phyloP scores from a whole-genome alignment of 2,329 filamentous ascomycete genomes.

The Penicillium sp. region DNA sequence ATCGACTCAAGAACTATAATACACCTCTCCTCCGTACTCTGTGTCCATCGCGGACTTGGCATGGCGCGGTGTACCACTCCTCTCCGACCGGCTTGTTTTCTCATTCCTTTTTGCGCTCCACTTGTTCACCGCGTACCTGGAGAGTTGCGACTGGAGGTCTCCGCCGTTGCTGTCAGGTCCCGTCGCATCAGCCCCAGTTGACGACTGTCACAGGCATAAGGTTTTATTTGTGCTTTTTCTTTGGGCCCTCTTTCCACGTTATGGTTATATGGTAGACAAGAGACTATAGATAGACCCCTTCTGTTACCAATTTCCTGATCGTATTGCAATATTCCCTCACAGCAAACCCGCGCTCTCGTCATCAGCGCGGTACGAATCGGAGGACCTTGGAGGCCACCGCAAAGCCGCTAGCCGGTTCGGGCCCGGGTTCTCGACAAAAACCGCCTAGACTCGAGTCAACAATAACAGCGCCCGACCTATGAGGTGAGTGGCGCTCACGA shows the following conservation, averaged over 20 bases:
- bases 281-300: too few relatives aligned
- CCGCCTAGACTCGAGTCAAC: background rate
- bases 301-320: too few relatives aligned
- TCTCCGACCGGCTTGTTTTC: background rate
- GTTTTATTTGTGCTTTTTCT: background rate
- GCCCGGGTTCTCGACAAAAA: conserved; percentile 12
- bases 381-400: conserved; percentile 17
- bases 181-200: conserved; percentile 4
- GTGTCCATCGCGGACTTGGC: background rate
- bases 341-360: background rate
- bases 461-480: conserved; percentile 20
- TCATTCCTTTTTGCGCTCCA: conserved; percentile 1
- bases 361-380: conserved; percentile 9
- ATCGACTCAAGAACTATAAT: background rate
- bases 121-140: conserved; percentile 1
- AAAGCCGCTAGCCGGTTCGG: background rate
- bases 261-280: too few relatives aligned
- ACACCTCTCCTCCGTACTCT: background rate
- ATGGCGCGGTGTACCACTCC: background rate
- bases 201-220: background rate
- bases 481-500: conserved; percentile 33
- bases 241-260: too few relatives aligned
- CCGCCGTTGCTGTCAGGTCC: conserved; percentile 7
- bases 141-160: background rate
- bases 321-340: background rate